These are phyloP conservation scores for Takakia lepidozioides DNA, from an alignment of 225 moss, liverwort and hornwort species.

Conservation along the genomic window DNA sequence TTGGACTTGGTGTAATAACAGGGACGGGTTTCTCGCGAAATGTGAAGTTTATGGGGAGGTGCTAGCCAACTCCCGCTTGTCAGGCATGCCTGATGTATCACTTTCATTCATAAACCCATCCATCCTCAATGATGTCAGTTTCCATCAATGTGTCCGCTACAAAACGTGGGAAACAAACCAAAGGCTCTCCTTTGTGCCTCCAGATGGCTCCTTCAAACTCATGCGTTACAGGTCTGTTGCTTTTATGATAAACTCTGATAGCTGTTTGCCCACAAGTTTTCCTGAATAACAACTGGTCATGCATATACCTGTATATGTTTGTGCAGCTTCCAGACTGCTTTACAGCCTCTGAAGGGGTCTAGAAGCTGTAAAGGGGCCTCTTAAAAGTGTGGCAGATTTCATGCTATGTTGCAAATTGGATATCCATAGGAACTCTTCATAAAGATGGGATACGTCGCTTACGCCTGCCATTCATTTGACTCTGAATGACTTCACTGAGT, in stretches of 20 bases:
- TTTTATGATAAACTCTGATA: too few relatives aligned
- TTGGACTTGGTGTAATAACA: too few relatives aligned
- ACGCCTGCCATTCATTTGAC: too few relatives aligned
- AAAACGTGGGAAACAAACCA: slow-evolving; percentile 74
- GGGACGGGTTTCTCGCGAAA: slow-evolving; percentile 96
- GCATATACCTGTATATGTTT: too few relatives aligned
- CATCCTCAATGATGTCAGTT: slow-evolving; percentile 81
- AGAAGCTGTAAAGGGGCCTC: too few relatives aligned
- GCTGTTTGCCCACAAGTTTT: too few relatives aligned
- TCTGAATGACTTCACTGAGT: too few relatives aligned
- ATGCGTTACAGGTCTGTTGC: slow-evolving; percentile 88
- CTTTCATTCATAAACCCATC: slow-evolving; percentile 70
- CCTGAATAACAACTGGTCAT: too few relatives aligned
- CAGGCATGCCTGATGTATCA: slow-evolving; percentile 92
- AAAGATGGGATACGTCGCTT: too few relatives aligned
- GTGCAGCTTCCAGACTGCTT: too few relatives aligned
- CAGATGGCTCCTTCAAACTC: slow-evolving; percentile 90
- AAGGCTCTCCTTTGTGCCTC: slow-evolving; percentile 82
- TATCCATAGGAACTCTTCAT: too few relatives aligned
- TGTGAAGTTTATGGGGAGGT: slow-evolving; percentile 97
- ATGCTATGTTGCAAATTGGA: background rate
- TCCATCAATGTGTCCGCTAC: slow-evolving; percentile 78
- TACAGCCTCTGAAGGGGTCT: too few relatives aligned
- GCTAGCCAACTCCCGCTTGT: slow-evolving; percentile 63
- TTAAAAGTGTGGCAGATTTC: background rate